Evolutionary conservation across 2,329 filamentous ascomycete species (phyloP), one percentile per base, ranked within the genome.

Genomic region (Fusarium chaquense): DNA sequence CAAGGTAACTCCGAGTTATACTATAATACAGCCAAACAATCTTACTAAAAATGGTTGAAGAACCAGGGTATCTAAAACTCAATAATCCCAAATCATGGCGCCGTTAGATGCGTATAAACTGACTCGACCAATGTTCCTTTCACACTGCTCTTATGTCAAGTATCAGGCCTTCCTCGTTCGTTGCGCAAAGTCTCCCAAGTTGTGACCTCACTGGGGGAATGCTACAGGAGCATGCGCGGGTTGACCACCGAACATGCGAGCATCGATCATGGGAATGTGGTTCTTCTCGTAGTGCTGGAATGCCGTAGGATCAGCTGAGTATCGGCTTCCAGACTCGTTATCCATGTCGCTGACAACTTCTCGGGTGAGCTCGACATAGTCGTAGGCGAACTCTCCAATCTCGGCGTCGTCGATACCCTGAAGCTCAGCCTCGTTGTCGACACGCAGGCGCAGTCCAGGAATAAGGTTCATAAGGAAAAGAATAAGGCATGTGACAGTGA

Each of bases 311-410:
- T 82, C 81, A 32, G 75, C 78, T 7, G 82, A 84, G 68, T 82
- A 85, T 36, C 83, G 78, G 58, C 74, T 84, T 10, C 74, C 79
- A 8, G 76, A 78, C 56, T 85, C 83, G 65, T 78, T 81, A 20
- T 85, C 83, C 11, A 82, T 77, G 45, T 84, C 83, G 64, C 81
- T 84, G 50, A 85, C 75, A 40, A 85, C 82, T 73, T 85, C 83
- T 36, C 92, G 85, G 22, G 88, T 91, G 70, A 96, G 84, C 84
- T 97, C 93, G 70, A 97, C 93, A 74, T 97, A 97, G 80, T 97
- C 94, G 79, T 97, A 97, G n/a, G 93, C 94, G 78, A 96, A 97
- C 82, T 97, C 94, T 78, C 94, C 94, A 76, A 97, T 93, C 81
- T 97, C 93, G 26, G 92, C 90, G 75, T 97, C 94, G 75, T 97